Evolutionary conservation across 2,329 filamentous ascomycete species (phyloP), one percentile per base, ranked within the genome.

Genomic region (Graphilbum fragrans): DNA sequence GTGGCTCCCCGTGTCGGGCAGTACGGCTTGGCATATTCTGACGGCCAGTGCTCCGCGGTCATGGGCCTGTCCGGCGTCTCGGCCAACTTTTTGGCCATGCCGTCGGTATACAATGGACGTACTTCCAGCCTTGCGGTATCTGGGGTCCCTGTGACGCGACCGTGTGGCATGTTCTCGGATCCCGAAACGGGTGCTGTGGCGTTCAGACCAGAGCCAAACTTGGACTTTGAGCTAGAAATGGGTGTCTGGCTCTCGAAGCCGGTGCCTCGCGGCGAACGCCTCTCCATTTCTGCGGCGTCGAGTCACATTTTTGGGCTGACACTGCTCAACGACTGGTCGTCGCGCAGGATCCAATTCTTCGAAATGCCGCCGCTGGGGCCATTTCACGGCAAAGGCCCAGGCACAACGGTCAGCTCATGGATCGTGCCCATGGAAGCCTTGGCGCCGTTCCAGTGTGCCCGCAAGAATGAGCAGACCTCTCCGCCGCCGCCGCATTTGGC

Each of bases 301-400:
- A n/a, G 3, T 4, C 36, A 38, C 36, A 38, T 38, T 4, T 38
- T 38, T n/a, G 36, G 36, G 7, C 17, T 38, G 11, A 29, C 23
- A 5, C 36, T 38, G 7, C 36, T 38, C 21, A 38, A 38, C 17
- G 36, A 38, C 36, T 38, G 36, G 36, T 38, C 36, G 16, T 7
- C 36, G 7, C 20, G 36, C n/a, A 18, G n/a, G 7, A 25, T 38
- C n/a, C 36, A 38, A n/a, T 18, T 17, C 12, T 38, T 38, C 22
- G 36, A 38, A n/a, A 38, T 38, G 36, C 36, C 21, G 20, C 36
- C 36, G 2, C 17, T 38, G 7, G 36, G 36, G 8, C 36, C 36
- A 10, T 38, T 38, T n/a, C 36, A 38, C 36, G 8, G 12, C 20
- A 38, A 38, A 20, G 36, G 36, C n/a, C 17, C 36, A 6, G 20